Percentiles rank a stretch among this genome's conserved stretches.
Evolutionary conservation across 345 rosid genomes (phyloP).

Genomic region (Syzygium aromaticum): DNA sequence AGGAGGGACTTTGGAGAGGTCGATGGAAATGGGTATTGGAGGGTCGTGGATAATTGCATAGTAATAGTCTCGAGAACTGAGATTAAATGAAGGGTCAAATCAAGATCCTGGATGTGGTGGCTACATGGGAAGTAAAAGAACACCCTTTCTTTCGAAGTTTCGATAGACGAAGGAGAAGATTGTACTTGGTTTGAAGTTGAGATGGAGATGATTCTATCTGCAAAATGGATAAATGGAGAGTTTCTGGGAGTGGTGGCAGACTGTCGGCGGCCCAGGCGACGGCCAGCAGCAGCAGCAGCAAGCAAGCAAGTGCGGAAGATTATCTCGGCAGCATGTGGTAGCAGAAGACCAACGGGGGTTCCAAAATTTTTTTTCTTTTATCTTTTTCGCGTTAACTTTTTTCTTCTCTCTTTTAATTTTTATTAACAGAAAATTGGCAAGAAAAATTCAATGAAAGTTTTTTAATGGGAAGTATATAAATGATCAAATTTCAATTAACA

Average conservation of each 20-base stretch:
- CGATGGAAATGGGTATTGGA: conserved; percentile 14
- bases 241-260: neutral
- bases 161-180: neutral
- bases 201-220: neutral
- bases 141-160: neutral
- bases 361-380: neutral
- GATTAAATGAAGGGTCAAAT: neutral
- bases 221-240: neutral
- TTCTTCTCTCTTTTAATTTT: neutral
- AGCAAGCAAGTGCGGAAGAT: neutral
- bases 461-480: neutral
- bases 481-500: neutral
- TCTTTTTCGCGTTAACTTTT: neutral
- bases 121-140: neutral
- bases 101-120: neutral
- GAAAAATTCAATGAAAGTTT: neutral
- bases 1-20: conserved; percentile 10
- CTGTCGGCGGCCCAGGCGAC: neutral
- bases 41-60: conserved; percentile 22
- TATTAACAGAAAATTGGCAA: neutral
- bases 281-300: neutral
- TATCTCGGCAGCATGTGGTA: neutral
- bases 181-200: neutral
- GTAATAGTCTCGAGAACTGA: neutral
- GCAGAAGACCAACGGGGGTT: neutral